Conservation (phyloP, 768 basidiomycete species). For the Amanita exitialis region DNA sequence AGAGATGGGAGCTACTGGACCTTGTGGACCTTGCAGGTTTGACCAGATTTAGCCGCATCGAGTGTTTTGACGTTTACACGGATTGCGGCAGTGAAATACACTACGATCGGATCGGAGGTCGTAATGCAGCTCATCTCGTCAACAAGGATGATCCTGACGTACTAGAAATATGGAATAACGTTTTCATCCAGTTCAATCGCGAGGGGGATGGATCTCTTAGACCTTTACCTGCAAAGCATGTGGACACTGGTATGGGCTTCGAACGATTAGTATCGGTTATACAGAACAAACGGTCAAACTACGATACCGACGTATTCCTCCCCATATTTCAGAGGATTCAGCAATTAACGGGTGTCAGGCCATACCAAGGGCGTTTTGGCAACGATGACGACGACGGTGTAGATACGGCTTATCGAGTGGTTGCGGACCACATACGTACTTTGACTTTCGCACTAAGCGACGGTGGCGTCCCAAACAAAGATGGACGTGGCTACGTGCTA, state of each 20-base stretch:
- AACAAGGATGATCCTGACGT: conserved; percentile 97
- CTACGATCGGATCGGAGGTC: conserved; percentile 95
- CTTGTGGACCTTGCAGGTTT: conserved; percentile 93
- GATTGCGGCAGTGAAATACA: conserved; percentile 70
- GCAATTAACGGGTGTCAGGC: conserved; percentile 78
- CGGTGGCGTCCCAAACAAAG: conserved; percentile 93
- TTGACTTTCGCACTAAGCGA: conserved; percentile 94
- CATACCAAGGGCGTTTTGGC: conserved; percentile 88
- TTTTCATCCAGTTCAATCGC: conserved; percentile 98
- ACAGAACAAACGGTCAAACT: conserved; percentile 89
- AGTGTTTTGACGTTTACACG: not conserved
- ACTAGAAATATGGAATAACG: conserved; percentile 99
- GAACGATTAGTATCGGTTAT: conserved; percentile 93
- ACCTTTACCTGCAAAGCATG: conserved; percentile 82
- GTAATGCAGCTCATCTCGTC: conserved; percentile 87
- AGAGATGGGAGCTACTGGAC: conserved; percentile 99
- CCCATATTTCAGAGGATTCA: conserved; percentile 86
- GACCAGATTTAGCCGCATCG: conserved; percentile 8
- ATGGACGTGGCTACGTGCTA: conserved; percentile 96
- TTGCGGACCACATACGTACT: conserved; percentile 94
- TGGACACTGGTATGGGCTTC: conserved; percentile 99
- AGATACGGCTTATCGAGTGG: conserved; percentile 95
- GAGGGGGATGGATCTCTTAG: conserved; percentile 80
- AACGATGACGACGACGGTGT: conserved; percentile 92
- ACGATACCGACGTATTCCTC: conserved; percentile 92